phyloP scores from a whole-genome alignment of 2,329 filamentous ascomycete species.

The Lomentospora prolificans region DNA sequence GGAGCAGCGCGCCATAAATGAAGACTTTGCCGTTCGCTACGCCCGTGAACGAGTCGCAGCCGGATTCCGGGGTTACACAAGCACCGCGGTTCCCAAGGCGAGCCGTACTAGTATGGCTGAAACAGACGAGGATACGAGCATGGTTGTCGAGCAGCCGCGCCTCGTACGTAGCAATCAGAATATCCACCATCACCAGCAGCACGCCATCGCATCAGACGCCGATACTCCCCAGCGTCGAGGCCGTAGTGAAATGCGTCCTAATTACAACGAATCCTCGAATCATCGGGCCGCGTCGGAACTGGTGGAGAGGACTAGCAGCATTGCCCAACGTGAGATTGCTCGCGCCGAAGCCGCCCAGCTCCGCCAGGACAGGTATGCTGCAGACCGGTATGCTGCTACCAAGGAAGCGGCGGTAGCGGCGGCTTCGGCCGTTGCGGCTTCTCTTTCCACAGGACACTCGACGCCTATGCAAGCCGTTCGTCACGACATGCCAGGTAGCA shows the following conservation, averaged over 20 bases:
- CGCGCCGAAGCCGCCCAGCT: slow-evolving; percentile 40
- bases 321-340: slow-evolving; percentile 42
- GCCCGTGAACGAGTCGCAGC: slow-evolving; percentile 34
- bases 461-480: neutral
- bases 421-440: slow-evolving; percentile 18
- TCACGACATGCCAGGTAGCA: neutral
- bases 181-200: neutral
- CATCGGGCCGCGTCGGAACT: neutral
- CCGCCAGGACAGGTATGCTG: slow-evolving; percentile 38
- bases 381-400: slow-evolving; percentile 32
- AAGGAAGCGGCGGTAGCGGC: slow-evolving; percentile 27
- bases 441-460: slow-evolving; percentile 14
- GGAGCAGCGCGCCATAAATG: slow-evolving; percentile 36
- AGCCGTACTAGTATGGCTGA: neutral
- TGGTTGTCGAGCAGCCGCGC: neutral
- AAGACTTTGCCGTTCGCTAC: slow-evolving; percentile 39
- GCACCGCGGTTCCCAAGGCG: neutral
- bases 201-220: neutral
- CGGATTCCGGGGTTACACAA: slow-evolving; percentile 12
- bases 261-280: neutral
- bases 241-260: neutral
- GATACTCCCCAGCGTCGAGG: neutral
- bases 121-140: neutral
- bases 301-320: slow-evolving; percentile 36
- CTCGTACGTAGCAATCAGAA: neutral